A percentile compares a stretch with the other conserved stretches of the same genome.
Conservation (phyloP, 805 yeast species). For the Pichia ethanolica region DNA sequence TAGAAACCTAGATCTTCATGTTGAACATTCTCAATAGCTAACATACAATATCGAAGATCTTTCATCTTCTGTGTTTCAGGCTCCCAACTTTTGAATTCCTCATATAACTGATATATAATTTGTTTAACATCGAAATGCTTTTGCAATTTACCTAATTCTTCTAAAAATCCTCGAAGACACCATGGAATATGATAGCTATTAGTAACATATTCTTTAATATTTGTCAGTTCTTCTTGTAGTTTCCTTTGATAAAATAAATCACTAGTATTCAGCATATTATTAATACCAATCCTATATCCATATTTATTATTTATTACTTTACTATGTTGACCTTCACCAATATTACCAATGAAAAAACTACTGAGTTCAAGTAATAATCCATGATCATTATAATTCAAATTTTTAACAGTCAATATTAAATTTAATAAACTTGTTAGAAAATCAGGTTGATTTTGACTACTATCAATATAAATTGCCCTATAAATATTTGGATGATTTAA, state of each 20-base stretch:
- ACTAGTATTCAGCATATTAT: slow-evolving; percentile 68
- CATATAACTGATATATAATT: slow-evolving; percentile 36
- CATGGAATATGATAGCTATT: slow-evolving; percentile 90
- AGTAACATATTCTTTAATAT: slow-evolving; percentile 46
- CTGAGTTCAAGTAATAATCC: slow-evolving; percentile 53
- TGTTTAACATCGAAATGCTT: slow-evolving; percentile 45
- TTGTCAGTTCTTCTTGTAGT: slow-evolving; percentile 27
- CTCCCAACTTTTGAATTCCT: slow-evolving; percentile 70
- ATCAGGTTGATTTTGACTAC: slow-evolving; percentile 26
- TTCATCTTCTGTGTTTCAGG: slow-evolving; percentile 74
- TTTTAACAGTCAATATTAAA: slow-evolving; percentile 18
- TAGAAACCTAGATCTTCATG: slow-evolving; percentile 8
- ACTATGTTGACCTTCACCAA: slow-evolving; percentile 75
- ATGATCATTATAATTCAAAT: slow-evolving; percentile 25
- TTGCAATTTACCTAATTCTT: slow-evolving; percentile 42
- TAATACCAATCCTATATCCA: slow-evolving; percentile 72
- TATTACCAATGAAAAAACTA: slow-evolving; percentile 63
- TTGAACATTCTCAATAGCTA: slow-evolving; percentile 18
- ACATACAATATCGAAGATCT: slow-evolving; percentile 59
- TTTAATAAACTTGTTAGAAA: slow-evolving; percentile 33
- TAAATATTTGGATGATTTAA: slow-evolving; percentile 81
- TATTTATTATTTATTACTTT: slow-evolving; percentile 44
- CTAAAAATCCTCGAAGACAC: slow-evolving; percentile 82
- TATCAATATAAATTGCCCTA: slow-evolving; percentile 75
- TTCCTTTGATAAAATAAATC: slow-evolving; percentile 37